Base-by-base conservation (phyloP, 1,139 yeast species). In the Yamadazyma atmosphaerica region DNA sequence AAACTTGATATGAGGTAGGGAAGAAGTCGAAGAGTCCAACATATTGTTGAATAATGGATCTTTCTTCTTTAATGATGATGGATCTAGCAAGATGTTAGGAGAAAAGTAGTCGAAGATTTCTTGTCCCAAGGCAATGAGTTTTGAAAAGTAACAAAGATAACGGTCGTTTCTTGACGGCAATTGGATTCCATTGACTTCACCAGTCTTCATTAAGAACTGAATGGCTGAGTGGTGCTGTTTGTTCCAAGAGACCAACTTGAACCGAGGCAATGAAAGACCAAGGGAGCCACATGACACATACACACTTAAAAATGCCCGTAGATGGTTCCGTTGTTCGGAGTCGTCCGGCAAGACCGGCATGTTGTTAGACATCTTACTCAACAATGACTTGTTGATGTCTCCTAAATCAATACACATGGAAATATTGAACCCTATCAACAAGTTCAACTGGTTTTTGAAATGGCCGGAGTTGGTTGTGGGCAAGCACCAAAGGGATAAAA, bases 391-490 rank as follows among this genome's bases (percentile, higher is more conserved):
- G 46, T 50, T 58, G 60, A 53, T 60, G 53, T 42, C 63, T 12
- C 77, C 77, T 35, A 75, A 51, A 41, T 77, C 81, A 17, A 76
- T 63, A 48, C 81, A 74, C 18, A 76, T 48, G 2, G 77, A 63
- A 26, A 77, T 52, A 42, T 66, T 68, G 37, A 68, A 58, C 2
- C 77, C 76, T 34, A 68, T 65, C 41, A 77, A 50, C 18, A 76
- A 51, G 43, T 70, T 68, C 54, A 77, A 64, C 44, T 75, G 81
- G 48, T 73, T 77, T 47, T 71, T 73, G 50, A 68, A 75, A 28
- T 77, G 74, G 4, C 79, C 79, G 58, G 74, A 64, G 43, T 64
- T 65, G 24, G 65, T 60, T 3, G 81, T 77, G 2, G 80, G 78
- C 4, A 74, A 56, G 40, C 72, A 65, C 81, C 81, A 77, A 6